Conservation (phyloP, 2,329 filamentous ascomycete species). For the Talaromyces sp. region DNA sequence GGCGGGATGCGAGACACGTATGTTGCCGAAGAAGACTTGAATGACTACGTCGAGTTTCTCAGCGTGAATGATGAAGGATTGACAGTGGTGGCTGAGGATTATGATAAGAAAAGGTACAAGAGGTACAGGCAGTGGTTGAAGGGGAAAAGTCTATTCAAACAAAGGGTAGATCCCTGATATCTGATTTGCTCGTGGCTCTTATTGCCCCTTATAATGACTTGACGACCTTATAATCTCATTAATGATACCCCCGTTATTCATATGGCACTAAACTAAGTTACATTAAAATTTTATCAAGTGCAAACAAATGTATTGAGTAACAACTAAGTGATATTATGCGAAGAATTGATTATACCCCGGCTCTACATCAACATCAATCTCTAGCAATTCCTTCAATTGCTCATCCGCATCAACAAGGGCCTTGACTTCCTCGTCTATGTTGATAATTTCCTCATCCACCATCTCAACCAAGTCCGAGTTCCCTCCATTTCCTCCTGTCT, state of each 20-base stretch:
- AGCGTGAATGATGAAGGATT: slow-evolving; percentile 76
- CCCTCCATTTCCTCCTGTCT: slow-evolving; percentile 1
- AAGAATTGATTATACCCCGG: slow-evolving; percentile 21
- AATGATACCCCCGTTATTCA: not conserved
- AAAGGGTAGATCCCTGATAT: slow-evolving; percentile 54
- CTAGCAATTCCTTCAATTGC: slow-evolving; percentile 30
- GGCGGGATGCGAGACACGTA: slow-evolving; percentile 29
- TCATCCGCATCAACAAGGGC: slow-evolving; percentile 37
- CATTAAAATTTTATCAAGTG: too few species aligned
- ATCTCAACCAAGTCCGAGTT: slow-evolving; percentile 24
- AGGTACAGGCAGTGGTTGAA: slow-evolving; percentile 92
- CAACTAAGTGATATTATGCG: not conserved
- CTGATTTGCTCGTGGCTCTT: not conserved
- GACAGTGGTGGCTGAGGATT: slow-evolving; percentile 82
- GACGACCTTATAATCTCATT: not conserved
- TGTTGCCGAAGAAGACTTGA: slow-evolving; percentile 61
- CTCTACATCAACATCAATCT: slow-evolving; percentile 9
- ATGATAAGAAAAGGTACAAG: slow-evolving; percentile 91
- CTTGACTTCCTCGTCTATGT: slow-evolving; percentile 34
- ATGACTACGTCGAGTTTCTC: slow-evolving; percentile 73
- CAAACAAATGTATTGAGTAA: not conserved
- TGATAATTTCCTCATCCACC: slow-evolving; percentile 25
- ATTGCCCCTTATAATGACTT: not conserved
- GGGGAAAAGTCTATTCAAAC: slow-evolving; percentile 95
- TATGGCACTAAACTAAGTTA: not conserved